phyloP scores from a whole-genome alignment of 805 yeast genomes.

The Candida sakaeoensis region DNA sequence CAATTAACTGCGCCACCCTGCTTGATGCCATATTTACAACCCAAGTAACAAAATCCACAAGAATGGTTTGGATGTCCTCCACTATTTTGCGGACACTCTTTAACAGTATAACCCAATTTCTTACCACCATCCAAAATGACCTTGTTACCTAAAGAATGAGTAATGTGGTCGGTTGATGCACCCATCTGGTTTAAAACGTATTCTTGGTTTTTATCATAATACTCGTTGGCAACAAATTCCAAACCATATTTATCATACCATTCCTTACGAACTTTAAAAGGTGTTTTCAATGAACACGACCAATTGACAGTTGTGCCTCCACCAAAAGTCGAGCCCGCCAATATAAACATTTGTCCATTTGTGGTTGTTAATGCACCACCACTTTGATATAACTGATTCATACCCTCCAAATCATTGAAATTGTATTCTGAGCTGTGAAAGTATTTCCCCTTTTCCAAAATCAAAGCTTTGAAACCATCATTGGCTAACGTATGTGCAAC shows the following conservation, averaged over 20 bases:
- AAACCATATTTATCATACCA: constrained; percentile 46
- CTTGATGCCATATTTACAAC: constrained; percentile 48
- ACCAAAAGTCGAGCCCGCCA: constrained; percentile 55
- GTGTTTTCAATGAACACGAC: constrained; percentile 51
- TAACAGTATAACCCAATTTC: constrained; percentile 42
- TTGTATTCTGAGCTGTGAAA: constrained; percentile 30
- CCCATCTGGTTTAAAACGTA: constrained; percentile 49
- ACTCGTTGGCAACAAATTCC: constrained; percentile 42
- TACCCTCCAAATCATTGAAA: constrained; percentile 36
- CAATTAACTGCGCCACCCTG: constrained; percentile 51
- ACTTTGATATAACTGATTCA: constrained; percentile 34
- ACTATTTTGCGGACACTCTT: constrained; percentile 45
- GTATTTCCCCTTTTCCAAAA: constrained; percentile 51
- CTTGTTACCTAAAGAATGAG: constrained; percentile 44
- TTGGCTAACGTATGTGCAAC: constrained; percentile 43
- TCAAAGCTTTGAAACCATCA: constrained; percentile 41
- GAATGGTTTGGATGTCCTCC: constrained; percentile 39
- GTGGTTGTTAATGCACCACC: constrained; percentile 31
- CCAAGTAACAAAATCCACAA: constrained; percentile 47
- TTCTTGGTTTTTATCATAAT: constrained; percentile 43
- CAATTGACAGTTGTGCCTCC: constrained; percentile 59
- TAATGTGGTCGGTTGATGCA: constrained; percentile 31
- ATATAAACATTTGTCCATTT: constrained; percentile 31
- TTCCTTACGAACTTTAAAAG: constrained; percentile 47
- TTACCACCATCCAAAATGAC: constrained; percentile 40